Conservation (phyloP, 2,329 filamentous ascomycete species). For the Chaetomium sp. region DNA sequence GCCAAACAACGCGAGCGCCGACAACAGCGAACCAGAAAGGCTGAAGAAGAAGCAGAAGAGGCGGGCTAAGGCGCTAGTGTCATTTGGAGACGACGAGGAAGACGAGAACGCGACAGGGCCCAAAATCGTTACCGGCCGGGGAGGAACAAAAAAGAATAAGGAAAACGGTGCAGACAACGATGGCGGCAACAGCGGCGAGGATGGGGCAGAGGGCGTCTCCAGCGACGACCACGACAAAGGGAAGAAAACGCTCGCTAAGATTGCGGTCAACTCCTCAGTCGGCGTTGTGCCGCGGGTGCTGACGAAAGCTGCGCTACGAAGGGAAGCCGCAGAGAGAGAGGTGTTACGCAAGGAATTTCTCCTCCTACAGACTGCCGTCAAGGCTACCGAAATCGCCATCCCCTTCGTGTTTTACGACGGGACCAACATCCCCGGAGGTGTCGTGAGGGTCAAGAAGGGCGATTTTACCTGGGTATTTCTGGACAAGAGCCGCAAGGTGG, state of each 20-base stretch:
- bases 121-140: slow-evolving; percentile 28
- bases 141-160: slow-evolving; percentile 41
- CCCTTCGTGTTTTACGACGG: slow-evolving; percentile 98
- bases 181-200: slow-evolving; percentile 28
- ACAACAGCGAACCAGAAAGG: slow-evolving; percentile 38
- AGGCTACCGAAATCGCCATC: slow-evolving; percentile 83
- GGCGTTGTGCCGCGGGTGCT: slow-evolving; percentile 70
- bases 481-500: slow-evolving; percentile 87
- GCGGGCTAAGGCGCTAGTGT: slow-evolving; percentile 48
- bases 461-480: slow-evolving; percentile 92
- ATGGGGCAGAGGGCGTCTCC: slow-evolving; percentile 10
- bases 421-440: slow-evolving; percentile 81
- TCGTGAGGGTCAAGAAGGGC: slow-evolving; percentile 86
- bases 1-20: slow-evolving; percentile 37
- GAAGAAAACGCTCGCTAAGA: slow-evolving; percentile 44
- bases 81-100: slow-evolving; percentile 71
- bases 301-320: slow-evolving; percentile 65
- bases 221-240: slow-evolving; percentile 36
- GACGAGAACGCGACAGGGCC: slow-evolving; percentile 54
- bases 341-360: slow-evolving; percentile 78
- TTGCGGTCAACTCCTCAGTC: slow-evolving; percentile 65
- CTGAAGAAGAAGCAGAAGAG: slow-evolving; percentile 49
- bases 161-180: slow-evolving; percentile 19
- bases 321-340: slow-evolving; percentile 75
- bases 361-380: slow-evolving; percentile 79